Conservation (phyloP, 495 filamentous ascomycete genomes). For the Cladorrhinum samala region DNA sequence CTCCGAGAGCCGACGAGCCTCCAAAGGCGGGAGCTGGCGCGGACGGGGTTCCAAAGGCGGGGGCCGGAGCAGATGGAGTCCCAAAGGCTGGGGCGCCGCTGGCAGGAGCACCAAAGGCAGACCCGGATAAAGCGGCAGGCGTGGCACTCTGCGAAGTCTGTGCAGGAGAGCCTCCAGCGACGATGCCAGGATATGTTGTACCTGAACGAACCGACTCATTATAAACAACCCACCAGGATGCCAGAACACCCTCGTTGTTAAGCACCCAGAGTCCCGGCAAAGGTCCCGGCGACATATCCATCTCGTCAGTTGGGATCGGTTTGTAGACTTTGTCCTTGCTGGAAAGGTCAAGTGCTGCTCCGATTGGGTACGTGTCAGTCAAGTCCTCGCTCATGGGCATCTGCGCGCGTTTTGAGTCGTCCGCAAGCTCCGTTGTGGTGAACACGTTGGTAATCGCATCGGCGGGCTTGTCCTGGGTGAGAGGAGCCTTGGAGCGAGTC, state of each 20-base stretch:
- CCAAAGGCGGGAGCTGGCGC: conserved; percentile 31
- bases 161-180: conserved; percentile 30
- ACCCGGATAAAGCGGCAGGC: conserved; percentile 17
- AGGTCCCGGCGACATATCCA: conserved; percentile 67
- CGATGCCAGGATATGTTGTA: conserved; percentile 64
- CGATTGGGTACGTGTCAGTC: conserved; percentile 71
- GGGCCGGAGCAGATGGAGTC: not conserved
- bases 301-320: conserved; percentile 71
- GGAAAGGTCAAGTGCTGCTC: conserved; percentile 75
- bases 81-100: conserved; percentile 26
- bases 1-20: conserved; percentile 31
- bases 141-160: conserved; percentile 25
- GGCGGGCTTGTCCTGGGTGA: conserved; percentile 55
- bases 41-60: conserved; percentile 30
- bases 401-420: conserved; percentile 71
- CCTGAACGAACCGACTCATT: conserved; percentile 72
- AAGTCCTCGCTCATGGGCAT: conserved; percentile 61
- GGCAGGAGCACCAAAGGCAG: conserved; percentile 29
- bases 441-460: conserved; percentile 59
- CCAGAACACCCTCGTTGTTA: conserved; percentile 81
- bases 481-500: conserved; percentile 59
- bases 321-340: conserved; percentile 67
- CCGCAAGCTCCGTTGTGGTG: conserved; percentile 62
- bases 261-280: conserved; percentile 82
- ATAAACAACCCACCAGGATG: conserved; percentile 87